Evolutionary conservation across 352 stramenopile species (phyloP), one percentile per base, ranked within the genome.

Genomic region (Phytophthora nicotianae): DNA sequence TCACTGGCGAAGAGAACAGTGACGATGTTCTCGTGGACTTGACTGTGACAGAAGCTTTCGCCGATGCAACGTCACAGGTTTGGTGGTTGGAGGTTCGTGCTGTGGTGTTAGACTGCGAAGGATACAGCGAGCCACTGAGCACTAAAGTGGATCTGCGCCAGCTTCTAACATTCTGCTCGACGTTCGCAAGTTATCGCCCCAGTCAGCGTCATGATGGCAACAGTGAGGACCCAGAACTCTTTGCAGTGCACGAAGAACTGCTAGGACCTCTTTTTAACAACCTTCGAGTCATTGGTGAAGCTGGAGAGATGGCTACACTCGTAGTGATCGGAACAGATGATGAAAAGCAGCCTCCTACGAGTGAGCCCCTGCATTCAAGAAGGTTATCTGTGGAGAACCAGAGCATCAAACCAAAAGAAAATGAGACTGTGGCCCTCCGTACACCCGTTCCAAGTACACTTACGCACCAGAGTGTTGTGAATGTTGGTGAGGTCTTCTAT

Each of bases 81-180:
- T 91, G 83, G 80, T 93, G 80, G 80, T 33, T 93, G 0, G 72
- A 90, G 37, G 51, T 91, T n/a, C 65, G 69, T 27, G 78, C 64
- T 3, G 41, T 70, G 5, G 2, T 90, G 21, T 38, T 73, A 17
- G 27, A 13, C 6, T 41, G 38, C 40, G 40, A 65, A 27, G 60
- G n/a, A 6, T 53, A 67, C 10, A 58, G 24, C 13, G 59, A 69
- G 14, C 21, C 37, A 8, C 42, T 73, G 19, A 37, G n/a, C 6
- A 38, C 19, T 2, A 73, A 69, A 5, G 68, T 89, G 9, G 76
- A 88, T 67, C 47, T 57, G 1, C 72, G 81, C 5, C 63, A 65
- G 5, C 50, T 91, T 14, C 62, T 72, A 6, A 46, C 56, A 0
- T 43, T 81, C 11, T 79, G 81, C 6, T 5, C 64, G 4, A 66